Evolutionary conservation across 129 eudicot genomes (phyloP).

Genomic region (Artemisia tridentata): DNA sequence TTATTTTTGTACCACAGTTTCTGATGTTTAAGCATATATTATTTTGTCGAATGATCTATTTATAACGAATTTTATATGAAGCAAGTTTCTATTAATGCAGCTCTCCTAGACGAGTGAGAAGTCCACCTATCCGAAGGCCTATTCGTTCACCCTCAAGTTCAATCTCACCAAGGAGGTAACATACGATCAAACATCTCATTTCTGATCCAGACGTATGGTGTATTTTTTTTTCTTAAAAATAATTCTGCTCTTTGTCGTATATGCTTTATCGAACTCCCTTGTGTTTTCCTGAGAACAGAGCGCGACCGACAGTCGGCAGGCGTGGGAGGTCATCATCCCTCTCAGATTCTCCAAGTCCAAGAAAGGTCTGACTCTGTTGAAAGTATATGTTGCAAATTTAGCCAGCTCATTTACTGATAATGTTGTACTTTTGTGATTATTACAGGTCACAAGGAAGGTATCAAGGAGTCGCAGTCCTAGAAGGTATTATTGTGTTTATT

Average conservation of each 20-base stretch:
- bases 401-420: not conserved
- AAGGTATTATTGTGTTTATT: slow-evolving; percentile 39
- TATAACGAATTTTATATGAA: not conserved
- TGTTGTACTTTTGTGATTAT: not conserved
- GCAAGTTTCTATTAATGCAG: slow-evolving; percentile 12
- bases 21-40: not conserved
- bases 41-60: too few relatives aligned
- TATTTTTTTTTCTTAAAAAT: not conserved
- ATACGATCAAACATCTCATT: not conserved
- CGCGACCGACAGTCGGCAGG: slow-evolving; percentile 45
- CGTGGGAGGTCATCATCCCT: slow-evolving; percentile 80
- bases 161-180: slow-evolving; percentile 68
- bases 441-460: slow-evolving; percentile 54
- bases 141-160: slow-evolving; percentile 72
- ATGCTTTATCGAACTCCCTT: not conserved
- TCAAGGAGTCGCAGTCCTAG: slow-evolving; percentile 79
- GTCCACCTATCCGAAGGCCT: slow-evolving; percentile 67
- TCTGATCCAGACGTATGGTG: not conserved
- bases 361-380: slow-evolving; percentile 54
- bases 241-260: not conserved
- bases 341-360: slow-evolving; percentile 83
- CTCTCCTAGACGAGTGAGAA: slow-evolving; percentile 63
- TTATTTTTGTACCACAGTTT: too few relatives aligned
- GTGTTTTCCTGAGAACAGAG: slow-evolving; percentile 37
- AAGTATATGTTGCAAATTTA: not conserved